Conservation (phyloP, 306 rosid species). For the Boehmeria nivea region DNA sequence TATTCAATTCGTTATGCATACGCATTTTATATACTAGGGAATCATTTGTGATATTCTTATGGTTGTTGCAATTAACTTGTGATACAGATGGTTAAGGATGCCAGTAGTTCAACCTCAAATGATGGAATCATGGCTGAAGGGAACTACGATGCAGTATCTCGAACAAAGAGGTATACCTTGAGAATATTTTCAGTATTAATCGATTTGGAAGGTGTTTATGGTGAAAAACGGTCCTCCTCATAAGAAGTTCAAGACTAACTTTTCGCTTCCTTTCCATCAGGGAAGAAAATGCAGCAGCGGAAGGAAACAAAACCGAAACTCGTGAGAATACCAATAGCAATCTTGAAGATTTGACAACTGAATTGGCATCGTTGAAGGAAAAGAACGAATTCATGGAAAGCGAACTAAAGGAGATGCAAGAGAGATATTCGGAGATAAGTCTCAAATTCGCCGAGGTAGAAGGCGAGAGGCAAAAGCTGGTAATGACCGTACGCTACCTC, state of each 20-base stretch:
- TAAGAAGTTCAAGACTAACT: constrained; percentile 2
- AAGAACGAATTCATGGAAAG: constrained; percentile 72
- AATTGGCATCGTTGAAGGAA: constrained; percentile 49
- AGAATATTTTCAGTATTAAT: neutral
- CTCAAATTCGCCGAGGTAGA: constrained; percentile 96
- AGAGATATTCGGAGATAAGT: constrained; percentile 96
- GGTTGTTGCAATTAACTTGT: too few species aligned
- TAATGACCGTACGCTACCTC: constrained; percentile 78
- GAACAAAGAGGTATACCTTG: constrained; percentile 37
- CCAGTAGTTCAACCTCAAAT: constrained; percentile 19
- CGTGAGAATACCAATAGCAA: constrained; percentile 20
- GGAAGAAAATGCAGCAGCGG: constrained; percentile 20
- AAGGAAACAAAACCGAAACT: constrained; percentile 13
- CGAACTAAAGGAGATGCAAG: constrained; percentile 97
- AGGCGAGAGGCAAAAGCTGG: constrained; percentile 96
- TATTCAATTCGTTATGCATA: too few species aligned
- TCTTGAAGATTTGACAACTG: constrained; percentile 27
- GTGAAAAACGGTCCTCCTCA: neutral
- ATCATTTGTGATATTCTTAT: neutral
- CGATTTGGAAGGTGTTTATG: neutral
- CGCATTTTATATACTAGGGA: too few species aligned
- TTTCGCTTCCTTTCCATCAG: constrained; percentile 23
- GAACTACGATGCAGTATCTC: constrained; percentile 24
- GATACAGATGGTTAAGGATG: constrained; percentile 39
- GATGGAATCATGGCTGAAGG: constrained; percentile 19